Percentiles rank a stretch among this genome's conserved stretches.
phyloP scores from a whole-genome alignment of 805 yeast genomes.

The Metschnikowia vanudenii region DNA sequence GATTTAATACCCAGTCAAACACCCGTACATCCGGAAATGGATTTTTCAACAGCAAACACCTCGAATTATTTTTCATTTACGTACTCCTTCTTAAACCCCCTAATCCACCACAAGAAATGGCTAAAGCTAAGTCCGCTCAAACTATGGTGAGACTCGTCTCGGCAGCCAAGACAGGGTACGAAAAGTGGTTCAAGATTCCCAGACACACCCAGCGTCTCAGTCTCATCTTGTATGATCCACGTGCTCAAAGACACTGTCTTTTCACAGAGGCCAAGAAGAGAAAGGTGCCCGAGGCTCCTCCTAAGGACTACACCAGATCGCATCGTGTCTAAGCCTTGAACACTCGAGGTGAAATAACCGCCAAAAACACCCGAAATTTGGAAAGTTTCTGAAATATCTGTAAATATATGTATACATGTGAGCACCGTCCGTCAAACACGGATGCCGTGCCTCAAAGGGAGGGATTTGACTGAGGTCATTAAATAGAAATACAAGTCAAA shows the following conservation, averaged over 20 bases:
- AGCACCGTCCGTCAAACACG: too few relatives aligned
- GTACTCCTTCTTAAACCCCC: too few relatives aligned
- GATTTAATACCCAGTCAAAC: too few relatives aligned
- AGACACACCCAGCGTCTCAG: slow-evolving; percentile 77
- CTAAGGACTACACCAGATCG: slow-evolving; percentile 35
- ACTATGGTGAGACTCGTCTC: slow-evolving; percentile 85
- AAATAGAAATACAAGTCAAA: background rate
- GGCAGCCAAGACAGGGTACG: slow-evolving; percentile 86
- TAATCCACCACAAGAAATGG: too few relatives aligned
- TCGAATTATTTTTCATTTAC: too few relatives aligned
- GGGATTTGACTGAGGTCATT: background rate
- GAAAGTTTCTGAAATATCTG: too few relatives aligned
- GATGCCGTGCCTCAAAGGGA: background rate
- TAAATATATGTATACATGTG: too few relatives aligned
- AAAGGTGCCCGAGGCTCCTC: slow-evolving; percentile 54
- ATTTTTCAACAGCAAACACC: too few relatives aligned
- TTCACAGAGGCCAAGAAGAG: slow-evolving; percentile 88
- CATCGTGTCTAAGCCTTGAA: slow-evolving; percentile 20
- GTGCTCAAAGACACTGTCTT: slow-evolving; percentile 84
- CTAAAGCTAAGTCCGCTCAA: slow-evolving; percentile 67
- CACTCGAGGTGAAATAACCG: too few relatives aligned
- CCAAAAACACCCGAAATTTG: too few relatives aligned
- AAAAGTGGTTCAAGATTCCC: slow-evolving; percentile 75
- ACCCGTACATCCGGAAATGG: too few relatives aligned
- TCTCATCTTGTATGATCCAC: slow-evolving; percentile 50